Percentiles rank a stretch among this genome's conserved stretches.
phyloP scores from a whole-genome alignment of 83 land plant species.

The Larix sibirica region DNA sequence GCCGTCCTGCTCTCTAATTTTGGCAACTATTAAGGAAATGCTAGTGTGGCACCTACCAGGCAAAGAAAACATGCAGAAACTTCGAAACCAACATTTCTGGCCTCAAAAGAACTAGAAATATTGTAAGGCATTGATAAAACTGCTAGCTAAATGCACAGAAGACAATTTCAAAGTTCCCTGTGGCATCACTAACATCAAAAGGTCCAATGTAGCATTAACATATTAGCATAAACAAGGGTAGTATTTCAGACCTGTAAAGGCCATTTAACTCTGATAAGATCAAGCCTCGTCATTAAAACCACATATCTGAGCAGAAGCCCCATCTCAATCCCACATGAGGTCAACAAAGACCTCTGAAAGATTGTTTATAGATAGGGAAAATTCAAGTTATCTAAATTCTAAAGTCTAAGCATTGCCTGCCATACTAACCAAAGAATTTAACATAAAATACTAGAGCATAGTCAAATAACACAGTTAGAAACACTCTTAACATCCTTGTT shows the following conservation, averaged over 20 bases:
- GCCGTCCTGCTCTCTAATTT: no score
- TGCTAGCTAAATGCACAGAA: not conserved
- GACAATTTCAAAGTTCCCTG: not conserved
- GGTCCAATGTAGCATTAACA: not conserved
- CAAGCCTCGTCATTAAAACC: not conserved
- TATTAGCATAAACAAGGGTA: not conserved
- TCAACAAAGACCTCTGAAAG: not conserved
- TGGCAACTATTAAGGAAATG: not conserved
- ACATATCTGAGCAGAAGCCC: not conserved
- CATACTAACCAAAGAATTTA: not conserved
- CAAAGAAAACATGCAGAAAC: not conserved
- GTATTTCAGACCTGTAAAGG: not conserved
- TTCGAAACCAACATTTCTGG: not conserved
- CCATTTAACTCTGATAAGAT: not conserved
- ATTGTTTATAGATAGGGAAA: not conserved
- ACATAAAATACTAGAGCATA: not conserved
- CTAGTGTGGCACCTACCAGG: not conserved
- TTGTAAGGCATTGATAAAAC: not conserved
- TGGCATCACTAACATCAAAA: not conserved
- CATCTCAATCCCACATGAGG: not conserved
- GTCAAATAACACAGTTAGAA: not conserved
- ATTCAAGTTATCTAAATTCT: not conserved
- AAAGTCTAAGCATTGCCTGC: not conserved
- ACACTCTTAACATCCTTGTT: not conserved
- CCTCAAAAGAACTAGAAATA: not conserved